These are phyloP conservation scores for Haematococcus sp. DNA, from an alignment of 139 green algal genomes.

Conservation along the genomic window DNA sequence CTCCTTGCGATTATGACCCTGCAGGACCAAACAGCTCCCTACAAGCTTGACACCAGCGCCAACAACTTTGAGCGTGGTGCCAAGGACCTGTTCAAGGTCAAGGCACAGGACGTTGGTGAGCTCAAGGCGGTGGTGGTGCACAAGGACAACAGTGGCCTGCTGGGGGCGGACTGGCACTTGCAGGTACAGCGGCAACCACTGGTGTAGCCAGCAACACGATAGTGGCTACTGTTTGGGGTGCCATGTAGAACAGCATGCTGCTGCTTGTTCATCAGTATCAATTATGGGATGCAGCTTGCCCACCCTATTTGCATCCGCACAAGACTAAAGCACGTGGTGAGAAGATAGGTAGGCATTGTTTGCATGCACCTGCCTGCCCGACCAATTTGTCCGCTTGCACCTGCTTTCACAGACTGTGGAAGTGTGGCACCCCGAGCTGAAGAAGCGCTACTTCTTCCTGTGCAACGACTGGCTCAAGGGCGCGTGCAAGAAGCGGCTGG, in stretches of 20 bases:
- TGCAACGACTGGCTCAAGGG: constrained; percentile 58
- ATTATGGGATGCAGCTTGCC: too few relatives aligned
- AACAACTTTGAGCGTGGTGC: constrained; percentile 59
- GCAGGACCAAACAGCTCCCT: constrained; percentile 29
- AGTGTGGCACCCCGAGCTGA: constrained; percentile 37
- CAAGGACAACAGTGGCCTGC: constrained; percentile 35
- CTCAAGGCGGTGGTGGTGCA: constrained; percentile 37
- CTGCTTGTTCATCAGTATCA: too few relatives aligned
- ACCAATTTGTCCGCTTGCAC: too few relatives aligned
- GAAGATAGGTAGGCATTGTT: too few relatives aligned
- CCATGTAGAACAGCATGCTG: too few relatives aligned
- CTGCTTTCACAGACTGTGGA: constrained; percentile 28
- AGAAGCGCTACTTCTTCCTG: constrained; percentile 51
- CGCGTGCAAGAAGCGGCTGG: constrained; percentile 34
- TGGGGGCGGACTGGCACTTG: constrained; percentile 52
- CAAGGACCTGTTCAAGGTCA: constrained; percentile 45
- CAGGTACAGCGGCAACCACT: constrained; percentile 1
- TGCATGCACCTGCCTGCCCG: too few relatives aligned
- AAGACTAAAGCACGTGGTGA: too few relatives aligned
- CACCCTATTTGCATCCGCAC: too few relatives aligned
- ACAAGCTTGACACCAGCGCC: constrained; percentile 43
- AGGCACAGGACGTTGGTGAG: constrained; percentile 42
- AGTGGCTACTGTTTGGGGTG: too few relatives aligned
- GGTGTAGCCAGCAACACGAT: background rate
- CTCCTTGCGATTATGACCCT: background rate